Percentiles rank a stretch among this genome's conserved stretches.
Evolutionary conservation across 495 filamentous ascomycete genomes (phyloP).

Genomic region (Geoglossum glabrum): DNA sequence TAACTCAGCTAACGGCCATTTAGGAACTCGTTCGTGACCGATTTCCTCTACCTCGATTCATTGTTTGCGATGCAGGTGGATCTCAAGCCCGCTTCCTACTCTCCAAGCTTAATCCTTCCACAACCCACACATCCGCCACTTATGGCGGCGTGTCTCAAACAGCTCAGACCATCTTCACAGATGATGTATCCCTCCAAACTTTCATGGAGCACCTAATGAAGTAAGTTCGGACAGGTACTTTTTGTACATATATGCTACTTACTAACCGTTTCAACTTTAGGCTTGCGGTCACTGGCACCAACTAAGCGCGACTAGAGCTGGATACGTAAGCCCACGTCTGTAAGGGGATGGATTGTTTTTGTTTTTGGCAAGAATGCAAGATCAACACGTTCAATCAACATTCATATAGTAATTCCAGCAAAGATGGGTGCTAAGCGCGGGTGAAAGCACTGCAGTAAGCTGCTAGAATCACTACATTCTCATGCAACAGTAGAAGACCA

Average conservation of each 20-base stretch:
- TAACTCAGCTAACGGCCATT: background rate
- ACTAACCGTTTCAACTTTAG: slow-evolving; percentile 21
- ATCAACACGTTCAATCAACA: background rate
- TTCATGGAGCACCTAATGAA: slow-evolving; percentile 99
- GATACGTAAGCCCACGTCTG: slow-evolving; percentile 28
- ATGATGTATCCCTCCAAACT: slow-evolving; percentile 94
- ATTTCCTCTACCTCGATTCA: slow-evolving; percentile 94
- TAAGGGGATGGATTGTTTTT: slow-evolving; percentile 20
- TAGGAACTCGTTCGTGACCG: slow-evolving; percentile 96
- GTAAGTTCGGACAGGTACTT: slow-evolving; percentile 29
- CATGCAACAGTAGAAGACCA: too few relatives aligned
- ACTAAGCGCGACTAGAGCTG: slow-evolving; percentile 21
- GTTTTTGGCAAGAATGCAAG: slow-evolving; percentile 10
- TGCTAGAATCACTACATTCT: too few relatives aligned
- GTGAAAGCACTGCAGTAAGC: too few relatives aligned
- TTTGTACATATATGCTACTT: background rate
- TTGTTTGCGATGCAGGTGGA: slow-evolving; percentile 94
- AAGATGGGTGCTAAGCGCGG: background rate
- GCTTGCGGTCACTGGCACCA: slow-evolving; percentile 43
- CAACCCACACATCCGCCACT: slow-evolving; percentile 84
- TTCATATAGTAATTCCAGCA: background rate
- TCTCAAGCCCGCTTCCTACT: slow-evolving; percentile 96
- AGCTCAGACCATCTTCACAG: slow-evolving; percentile 97
- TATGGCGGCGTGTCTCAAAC: slow-evolving; percentile 81
- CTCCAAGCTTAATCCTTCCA: slow-evolving; percentile 94